These are phyloP conservation scores for Coemansia sp. DNA, from an alignment of 192 early-diverging fungal species.

Conservation along the genomic window DNA sequence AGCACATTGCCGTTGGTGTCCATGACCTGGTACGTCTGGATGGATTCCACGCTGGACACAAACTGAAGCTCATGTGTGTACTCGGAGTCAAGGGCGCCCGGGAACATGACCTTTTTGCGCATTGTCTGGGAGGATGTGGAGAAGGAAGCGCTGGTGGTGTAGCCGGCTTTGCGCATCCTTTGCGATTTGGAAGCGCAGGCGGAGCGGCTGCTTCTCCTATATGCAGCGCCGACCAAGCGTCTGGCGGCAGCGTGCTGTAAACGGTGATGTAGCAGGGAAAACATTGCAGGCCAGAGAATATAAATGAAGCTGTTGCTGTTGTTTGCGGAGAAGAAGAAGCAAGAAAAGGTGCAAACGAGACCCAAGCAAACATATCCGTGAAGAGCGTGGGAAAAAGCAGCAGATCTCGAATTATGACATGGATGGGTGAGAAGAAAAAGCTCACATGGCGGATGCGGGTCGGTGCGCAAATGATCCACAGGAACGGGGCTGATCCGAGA, in stretches of 20 bases:
- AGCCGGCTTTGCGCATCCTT: neutral
- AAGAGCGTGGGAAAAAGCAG: too few species aligned
- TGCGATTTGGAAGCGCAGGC: neutral
- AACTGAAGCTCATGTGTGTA: slow-evolving; percentile 66
- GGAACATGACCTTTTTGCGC: slow-evolving; percentile 64
- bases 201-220: too few species aligned
- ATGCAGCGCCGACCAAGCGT: neutral
- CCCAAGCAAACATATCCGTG: too few species aligned
- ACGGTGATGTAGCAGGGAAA: neutral
- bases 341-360: too few species aligned
- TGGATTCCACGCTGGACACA: slow-evolving; percentile 63
- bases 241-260: neutral
- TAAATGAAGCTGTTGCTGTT: too few species aligned
- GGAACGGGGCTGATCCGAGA: too few species aligned
- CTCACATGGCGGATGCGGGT: too few species aligned
- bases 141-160: neutral
- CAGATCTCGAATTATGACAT: too few species aligned
- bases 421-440: too few species aligned
- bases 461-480: too few species aligned
- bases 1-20: slow-evolving; percentile 80
- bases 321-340: too few species aligned
- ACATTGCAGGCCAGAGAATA: neutral
- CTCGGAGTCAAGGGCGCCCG: slow-evolving; percentile 63
- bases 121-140: slow-evolving; percentile 14
- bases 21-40: slow-evolving; percentile 94